Base-by-base conservation (phyloP, 176 grass and related monocot genomes). In the Melocanna baccifera region DNA sequence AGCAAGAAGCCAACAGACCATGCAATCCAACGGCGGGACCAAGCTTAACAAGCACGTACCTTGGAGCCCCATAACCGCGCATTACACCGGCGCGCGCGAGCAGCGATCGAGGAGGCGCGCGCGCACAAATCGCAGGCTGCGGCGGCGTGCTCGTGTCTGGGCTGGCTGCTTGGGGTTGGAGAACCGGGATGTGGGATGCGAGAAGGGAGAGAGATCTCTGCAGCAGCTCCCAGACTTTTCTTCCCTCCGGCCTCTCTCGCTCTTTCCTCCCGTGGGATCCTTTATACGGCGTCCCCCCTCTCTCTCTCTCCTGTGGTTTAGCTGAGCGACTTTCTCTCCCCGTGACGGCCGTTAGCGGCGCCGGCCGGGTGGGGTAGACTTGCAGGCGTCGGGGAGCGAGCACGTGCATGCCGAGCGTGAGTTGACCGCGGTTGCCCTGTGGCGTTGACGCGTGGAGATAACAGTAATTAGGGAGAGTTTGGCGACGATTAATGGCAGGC, bases 61-160 rank as follows among this genome's bases (percentile, higher is more conserved):
- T 93, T 91, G 94, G 64, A 89, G 94, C 52, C 91, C 91, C 94
- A 96, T 96, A 59, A 3, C 86, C 65, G 40, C 77, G 86, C 89
- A 88, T 88, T 48, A 80, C 74, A 78, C 59, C 7, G 26, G 42
- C 40, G 13, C 9, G 13, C 0, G 4, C 42, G 12, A 16, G 52
- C 15, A 16, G 52, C 15, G 70, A 50, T 73, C 14, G 70, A 47
- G 7, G 19, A 7, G 11, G 77, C 29, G 0, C 37, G 22, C 55
- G 55, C 9, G 55, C 56, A 2, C 9, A 36, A 32, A 14, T 62
- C 40, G 53, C 66, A 20, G 19, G 42, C 46, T 9, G 64, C 63
- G 29, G 46, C 72, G 48, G 48, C 72, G 19, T 26, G 23, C 51
- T 34, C 57, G 58, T 12, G 23, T 26, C 23, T 26, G 26, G 58